phyloP scores from a whole-genome alignment of 1,284 basidiomycete genomes.

The Athelia psychrophila region DNA sequence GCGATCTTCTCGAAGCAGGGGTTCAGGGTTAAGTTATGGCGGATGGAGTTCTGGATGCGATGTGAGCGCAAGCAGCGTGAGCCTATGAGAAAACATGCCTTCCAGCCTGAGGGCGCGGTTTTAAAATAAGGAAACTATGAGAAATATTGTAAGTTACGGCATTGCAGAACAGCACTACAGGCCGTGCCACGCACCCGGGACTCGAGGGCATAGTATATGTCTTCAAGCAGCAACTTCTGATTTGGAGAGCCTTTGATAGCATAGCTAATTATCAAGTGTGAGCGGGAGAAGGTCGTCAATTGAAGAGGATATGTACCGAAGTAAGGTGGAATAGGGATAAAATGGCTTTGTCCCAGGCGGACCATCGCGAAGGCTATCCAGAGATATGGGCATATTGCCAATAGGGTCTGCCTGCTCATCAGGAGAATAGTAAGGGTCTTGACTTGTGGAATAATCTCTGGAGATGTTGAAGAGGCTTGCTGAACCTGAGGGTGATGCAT shows the following conservation, averaged over 20 bases:
- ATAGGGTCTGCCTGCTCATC: too few relatives aligned
- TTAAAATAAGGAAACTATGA: conserved; percentile 45
- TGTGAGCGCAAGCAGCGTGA: conserved; percentile 5
- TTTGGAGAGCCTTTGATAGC: conserved; percentile 50
- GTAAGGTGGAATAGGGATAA: conserved; percentile 50
- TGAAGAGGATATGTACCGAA: conserved; percentile 30
- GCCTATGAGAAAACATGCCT: conserved; percentile 24
- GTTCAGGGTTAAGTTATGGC: conserved; percentile 66
- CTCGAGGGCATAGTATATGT: conserved; percentile 49
- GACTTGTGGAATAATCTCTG: too few relatives aligned
- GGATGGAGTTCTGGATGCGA: conserved; percentile 55
- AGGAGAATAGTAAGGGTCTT: too few relatives aligned
- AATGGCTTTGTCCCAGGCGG: conserved; percentile 46
- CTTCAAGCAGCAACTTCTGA: conserved; percentile 43
- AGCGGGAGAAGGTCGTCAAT: background rate
- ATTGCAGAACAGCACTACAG: too few relatives aligned
- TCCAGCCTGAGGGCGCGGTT: conserved; percentile 48
- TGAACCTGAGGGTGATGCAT: too few relatives aligned
- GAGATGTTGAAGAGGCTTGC: too few relatives aligned
- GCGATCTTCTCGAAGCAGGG: conserved; percentile 63
- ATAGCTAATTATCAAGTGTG: conserved; percentile 27
- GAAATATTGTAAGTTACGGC: background rate
- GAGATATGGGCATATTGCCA: conserved; percentile 34
- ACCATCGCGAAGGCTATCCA: conserved; percentile 43
- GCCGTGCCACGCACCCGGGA: conserved; percentile 30